A percentile compares a stretch with the other conserved stretches of the same genome.
These are phyloP conservation scores for Eimeria praecox DNA, from an alignment of 169 alveolate genomes.

Conservation along the genomic window DNA sequence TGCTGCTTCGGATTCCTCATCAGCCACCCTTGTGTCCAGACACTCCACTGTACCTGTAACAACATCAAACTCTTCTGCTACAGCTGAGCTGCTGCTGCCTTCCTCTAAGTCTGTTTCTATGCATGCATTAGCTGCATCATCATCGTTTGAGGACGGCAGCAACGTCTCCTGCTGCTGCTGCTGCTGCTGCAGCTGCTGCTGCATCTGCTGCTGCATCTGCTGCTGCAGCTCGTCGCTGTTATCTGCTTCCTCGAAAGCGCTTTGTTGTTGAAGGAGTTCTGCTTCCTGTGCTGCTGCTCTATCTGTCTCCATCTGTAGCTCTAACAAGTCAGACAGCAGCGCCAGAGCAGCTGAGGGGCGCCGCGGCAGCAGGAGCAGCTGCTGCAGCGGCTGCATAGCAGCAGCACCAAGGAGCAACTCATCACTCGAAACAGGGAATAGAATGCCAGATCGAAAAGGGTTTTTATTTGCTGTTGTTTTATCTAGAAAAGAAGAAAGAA, in stretches of 20 bases:
- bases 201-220: neutral
- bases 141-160: neutral
- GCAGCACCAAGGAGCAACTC: constrained; percentile 21
- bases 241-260: neutral
- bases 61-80: neutral
- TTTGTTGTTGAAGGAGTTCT: neutral
- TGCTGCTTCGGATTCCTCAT: neutral
- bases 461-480: neutral
- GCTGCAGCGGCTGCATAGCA: neutral
- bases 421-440: constrained; percentile 3
- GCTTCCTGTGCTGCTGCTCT: neutral
- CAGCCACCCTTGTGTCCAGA: neutral
- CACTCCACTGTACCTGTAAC: neutral
- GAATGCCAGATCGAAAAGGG: neutral
- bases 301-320: neutral
- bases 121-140: neutral
- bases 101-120: neutral
- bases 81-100: neutral
- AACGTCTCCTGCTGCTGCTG: neutral
- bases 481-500: neutral
- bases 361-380: neutral
- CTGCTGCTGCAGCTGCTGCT: neutral
- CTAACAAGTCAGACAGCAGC: neutral
- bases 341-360: constrained; percentile 27
- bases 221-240: neutral